Evolutionary conservation across 495 filamentous ascomycete species (phyloP).

Genomic region (Xylaria longipes): DNA sequence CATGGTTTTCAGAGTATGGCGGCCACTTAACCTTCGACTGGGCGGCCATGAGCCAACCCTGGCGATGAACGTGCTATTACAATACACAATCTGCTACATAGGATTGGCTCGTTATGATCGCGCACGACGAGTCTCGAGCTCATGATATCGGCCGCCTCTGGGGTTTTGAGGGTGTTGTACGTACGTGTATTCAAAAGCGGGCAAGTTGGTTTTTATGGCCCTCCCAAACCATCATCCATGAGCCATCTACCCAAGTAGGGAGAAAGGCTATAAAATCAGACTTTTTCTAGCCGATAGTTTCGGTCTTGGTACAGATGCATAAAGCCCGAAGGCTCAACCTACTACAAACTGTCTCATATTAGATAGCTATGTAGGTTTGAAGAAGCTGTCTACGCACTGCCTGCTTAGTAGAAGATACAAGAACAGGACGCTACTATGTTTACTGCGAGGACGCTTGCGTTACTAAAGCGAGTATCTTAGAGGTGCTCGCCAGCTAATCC

Average conservation of each 20-base stretch:
- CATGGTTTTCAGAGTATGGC: not conserved
- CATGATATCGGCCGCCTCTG: not conserved
- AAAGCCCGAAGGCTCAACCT: not conserved
- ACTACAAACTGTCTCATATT: not conserved
- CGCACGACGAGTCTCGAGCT: not conserved
- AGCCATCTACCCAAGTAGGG: not conserved
- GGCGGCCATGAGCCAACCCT: not conserved
- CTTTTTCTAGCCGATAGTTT: not conserved
- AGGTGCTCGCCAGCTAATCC: not conserved
- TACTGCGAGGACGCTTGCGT: not conserved
- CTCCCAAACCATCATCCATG: not conserved
- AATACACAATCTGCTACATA: not conserved
- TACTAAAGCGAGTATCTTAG: not conserved
- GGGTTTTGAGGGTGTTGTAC: not conserved
- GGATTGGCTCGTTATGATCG: not conserved
- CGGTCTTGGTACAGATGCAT: conserved; percentile 5
- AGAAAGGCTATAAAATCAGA: not conserved
- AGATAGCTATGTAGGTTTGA: not conserved
- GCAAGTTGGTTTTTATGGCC: not conserved
- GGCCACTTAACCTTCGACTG: not conserved
- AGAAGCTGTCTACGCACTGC: not conserved
- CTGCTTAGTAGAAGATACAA: not conserved
- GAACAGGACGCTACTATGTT: not conserved
- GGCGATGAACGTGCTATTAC: not conserved
- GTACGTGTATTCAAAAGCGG: not conserved